Evolutionary conservation across 768 basidiomycete genomes (phyloP).

Genomic region (Mycena chlorophos): DNA sequence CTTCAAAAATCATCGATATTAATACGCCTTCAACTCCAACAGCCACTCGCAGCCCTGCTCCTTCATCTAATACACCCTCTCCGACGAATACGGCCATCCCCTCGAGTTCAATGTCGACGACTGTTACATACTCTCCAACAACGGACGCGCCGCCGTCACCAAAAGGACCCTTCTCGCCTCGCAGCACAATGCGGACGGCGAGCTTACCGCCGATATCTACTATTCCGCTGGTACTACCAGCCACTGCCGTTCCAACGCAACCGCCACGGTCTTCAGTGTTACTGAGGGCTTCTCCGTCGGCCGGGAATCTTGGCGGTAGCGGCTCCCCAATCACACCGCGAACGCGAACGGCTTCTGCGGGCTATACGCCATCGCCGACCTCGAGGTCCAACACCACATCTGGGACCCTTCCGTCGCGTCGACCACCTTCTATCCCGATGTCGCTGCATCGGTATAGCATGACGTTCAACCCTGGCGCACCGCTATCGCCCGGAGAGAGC

Average conservation of each 20-base stretch:
- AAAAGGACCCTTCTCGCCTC: background rate
- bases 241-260: background rate
- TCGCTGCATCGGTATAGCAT: slow-evolving; percentile 16
- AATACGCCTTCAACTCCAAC: background rate
- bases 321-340: background rate
- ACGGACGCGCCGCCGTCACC: background rate
- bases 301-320: background rate
- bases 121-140: background rate
- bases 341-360: background rate
- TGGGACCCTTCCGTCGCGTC: slow-evolving; percentile 11
- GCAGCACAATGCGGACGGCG: slow-evolving; percentile 4
- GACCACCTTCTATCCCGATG: slow-evolving; percentile 12
- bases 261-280: background rate
- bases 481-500: slow-evolving; percentile 5
- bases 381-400: background rate
- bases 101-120: background rate
- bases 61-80: background rate
- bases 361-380: background rate
- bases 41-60: background rate
- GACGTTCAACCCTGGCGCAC: slow-evolving; percentile 14
- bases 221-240: background rate
- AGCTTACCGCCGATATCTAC: slow-evolving; percentile 12
- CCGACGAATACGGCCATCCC: background rate
- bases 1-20: background rate
- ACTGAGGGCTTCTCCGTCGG: background rate